Percentiles rank a stretch among this genome's conserved stretches.
Conservation (phyloP, 1,139 yeast species). For the Debaryomyces nepalensis region DNA sequence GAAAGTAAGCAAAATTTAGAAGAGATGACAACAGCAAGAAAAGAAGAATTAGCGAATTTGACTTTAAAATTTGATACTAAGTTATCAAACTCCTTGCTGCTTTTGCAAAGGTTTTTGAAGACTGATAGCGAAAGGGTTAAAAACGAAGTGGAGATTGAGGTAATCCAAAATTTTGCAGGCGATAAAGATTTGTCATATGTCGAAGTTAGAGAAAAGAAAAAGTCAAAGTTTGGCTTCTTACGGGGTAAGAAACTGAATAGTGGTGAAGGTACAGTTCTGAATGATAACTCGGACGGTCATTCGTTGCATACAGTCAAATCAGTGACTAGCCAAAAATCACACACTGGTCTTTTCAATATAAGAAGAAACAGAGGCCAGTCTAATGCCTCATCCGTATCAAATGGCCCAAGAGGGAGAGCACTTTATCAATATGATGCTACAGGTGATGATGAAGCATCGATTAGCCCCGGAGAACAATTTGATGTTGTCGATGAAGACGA, state of each 20-base stretch:
- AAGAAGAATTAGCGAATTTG: constrained; percentile 32
- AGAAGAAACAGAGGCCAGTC: constrained; percentile 35
- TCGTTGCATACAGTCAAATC: constrained; percentile 42
- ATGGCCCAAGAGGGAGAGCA: constrained; percentile 51
- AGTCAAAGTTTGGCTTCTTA: constrained; percentile 59
- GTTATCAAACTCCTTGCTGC: constrained; percentile 56
- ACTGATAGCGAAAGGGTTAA: constrained; percentile 76
- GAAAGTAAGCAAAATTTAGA: constrained; percentile 56
- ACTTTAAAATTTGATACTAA: constrained; percentile 59
- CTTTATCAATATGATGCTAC: constrained; percentile 69
- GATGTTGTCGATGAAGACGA: constrained; percentile 70
- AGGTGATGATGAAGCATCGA: constrained; percentile 75
- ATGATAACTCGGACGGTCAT: constrained; percentile 28
- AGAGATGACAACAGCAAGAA: constrained; percentile 45
- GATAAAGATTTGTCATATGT: constrained; percentile 66
- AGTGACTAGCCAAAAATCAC: constrained; percentile 27
- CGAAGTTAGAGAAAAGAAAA: constrained; percentile 51
- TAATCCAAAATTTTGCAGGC: constrained; percentile 85
- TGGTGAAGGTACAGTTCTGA: constrained; percentile 18
- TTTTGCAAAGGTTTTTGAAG: constrained; percentile 66
- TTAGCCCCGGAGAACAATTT: constrained; percentile 65
- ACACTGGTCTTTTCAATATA: constrained; percentile 42
- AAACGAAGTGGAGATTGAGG: constrained; percentile 86
- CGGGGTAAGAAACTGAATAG: constrained; percentile 24
- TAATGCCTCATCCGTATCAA: constrained; percentile 23